Base-by-base conservation (phyloP, 495 filamentous ascomycete genomes). In the Physcia stellaris region DNA sequence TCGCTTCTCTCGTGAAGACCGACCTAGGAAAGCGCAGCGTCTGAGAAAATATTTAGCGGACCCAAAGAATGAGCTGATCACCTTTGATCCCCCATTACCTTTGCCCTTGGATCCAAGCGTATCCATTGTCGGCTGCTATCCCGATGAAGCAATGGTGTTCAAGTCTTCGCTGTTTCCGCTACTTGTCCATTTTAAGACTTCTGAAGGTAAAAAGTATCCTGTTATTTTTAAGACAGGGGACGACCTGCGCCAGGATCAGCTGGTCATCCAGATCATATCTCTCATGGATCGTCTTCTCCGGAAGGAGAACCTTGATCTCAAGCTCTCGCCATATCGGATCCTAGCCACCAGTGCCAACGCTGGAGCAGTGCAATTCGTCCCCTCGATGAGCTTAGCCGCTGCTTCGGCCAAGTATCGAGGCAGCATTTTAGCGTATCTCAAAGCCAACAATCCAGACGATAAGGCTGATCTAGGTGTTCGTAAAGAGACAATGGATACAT, bases 151-250 rank as follows among this genome's bases (percentile, higher is more conserved):
- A 18, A 77, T 78, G 39, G 87, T 99, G 30, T 94, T 99, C 60
- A 99, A 96, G 54, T 95, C 88, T 1, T 85, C 83, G 4, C 63
- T 99, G 6, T 83, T 80, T 29, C 90, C 90, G 1, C 75, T 99
- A 19, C 80, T 83, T 44, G 71, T 96, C n/a, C 80, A 81, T 23
- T 93, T 96, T 61, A 86, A 80, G 53, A 93, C 86, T 0, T 65
- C 70, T 1, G 70, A 75, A 4, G 81, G 80, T 3, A 64, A 66
- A 27, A 80, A 79, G 43, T 96, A 96, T 55, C 80, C 86, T 13
- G 77, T 99, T 36, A 76, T 95, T 32, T 96, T 96, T 71, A 99
- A 99, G 58, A 86, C 86, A 3, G 90, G 90, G 28, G 90, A 99
- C 51, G 90, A 99, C 52, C 70, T 99, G 27, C 82, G 90, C 1